These are phyloP conservation scores for Paratinospora sagittata DNA, from an alignment of 164 flowering plant genomes.

Conservation along the genomic window DNA sequence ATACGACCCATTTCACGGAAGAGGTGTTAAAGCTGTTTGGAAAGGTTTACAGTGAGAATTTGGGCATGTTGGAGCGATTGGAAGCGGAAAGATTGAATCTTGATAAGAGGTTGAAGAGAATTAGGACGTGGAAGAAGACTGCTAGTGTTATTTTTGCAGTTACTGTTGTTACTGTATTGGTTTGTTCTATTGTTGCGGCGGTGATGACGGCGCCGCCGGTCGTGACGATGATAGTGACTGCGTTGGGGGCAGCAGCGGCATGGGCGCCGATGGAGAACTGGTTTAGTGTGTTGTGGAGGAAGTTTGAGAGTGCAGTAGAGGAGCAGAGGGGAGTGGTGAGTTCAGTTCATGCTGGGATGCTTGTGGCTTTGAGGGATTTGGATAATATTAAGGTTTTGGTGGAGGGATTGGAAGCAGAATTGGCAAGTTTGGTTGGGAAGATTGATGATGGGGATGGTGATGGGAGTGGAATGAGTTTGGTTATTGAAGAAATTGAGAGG, in stretches of 20 bases:
- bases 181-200: slow-evolving; percentile 67
- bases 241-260: slow-evolving; percentile 38
- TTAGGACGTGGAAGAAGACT: slow-evolving; percentile 56
- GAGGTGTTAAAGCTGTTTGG: slow-evolving; percentile 50
- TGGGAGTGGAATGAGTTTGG: slow-evolving; percentile 33
- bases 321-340: slow-evolving; percentile 59
- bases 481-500: slow-evolving; percentile 15
- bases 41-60: slow-evolving; percentile 47
- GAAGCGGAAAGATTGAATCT: slow-evolving; percentile 40
- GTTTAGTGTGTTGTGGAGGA: slow-evolving; percentile 57
- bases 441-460: slow-evolving; percentile 1
- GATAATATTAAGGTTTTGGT: slow-evolving; percentile 51
- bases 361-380: slow-evolving; percentile 57
- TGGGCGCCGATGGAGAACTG: slow-evolving; percentile 65
- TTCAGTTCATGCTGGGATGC: slow-evolving; percentile 61
- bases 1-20: slow-evolving; percentile 54
- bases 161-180: slow-evolving; percentile 55
- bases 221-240: slow-evolving; percentile 62
- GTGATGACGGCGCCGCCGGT: slow-evolving; percentile 74
- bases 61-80: slow-evolving; percentile 47
- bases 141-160: slow-evolving; percentile 53
- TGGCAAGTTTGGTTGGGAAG: slow-evolving; percentile 14
- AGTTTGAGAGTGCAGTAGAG: slow-evolving; percentile 49
- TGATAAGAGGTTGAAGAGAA: slow-evolving; percentile 49
- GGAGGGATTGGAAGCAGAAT: slow-evolving; percentile 45